Conservation (phyloP, 169 alveolate genomes). For the Cyclospora cayetanensis region DNA sequence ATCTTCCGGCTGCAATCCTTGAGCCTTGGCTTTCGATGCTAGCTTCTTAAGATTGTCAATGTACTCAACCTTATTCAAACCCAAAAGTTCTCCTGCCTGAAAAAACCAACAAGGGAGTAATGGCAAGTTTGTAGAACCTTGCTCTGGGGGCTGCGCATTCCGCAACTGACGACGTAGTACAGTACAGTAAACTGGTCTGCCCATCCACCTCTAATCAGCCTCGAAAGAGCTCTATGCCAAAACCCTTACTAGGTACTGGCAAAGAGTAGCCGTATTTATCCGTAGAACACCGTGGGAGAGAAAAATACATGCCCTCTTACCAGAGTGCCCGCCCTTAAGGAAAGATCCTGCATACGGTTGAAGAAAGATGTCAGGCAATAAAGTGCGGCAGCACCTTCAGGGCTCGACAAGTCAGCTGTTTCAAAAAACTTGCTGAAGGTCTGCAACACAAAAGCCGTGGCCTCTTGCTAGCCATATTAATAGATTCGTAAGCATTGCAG, state of each 20-base stretch:
- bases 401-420: conserved; percentile 14
- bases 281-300: background rate
- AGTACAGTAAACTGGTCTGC: background rate
- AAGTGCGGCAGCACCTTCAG: conserved; percentile 55
- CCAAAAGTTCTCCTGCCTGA: conserved; percentile 69
- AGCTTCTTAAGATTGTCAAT: background rate
- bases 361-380: conserved; percentile 70
- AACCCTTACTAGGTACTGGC: background rate
- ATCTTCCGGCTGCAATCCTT: conserved; percentile 58
- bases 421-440: conserved; percentile 55
- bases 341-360: conserved; percentile 62
- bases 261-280: background rate
- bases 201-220: background rate
- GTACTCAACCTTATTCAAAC: conserved; percentile 27
- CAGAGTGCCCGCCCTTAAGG: conserved; percentile 62
- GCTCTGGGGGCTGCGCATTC: background rate
- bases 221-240: background rate
- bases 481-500: background rate
- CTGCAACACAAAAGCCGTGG: background rate
- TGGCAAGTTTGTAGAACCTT: no score
- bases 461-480: no score
- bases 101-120: no score
- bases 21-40: conserved; percentile 53
- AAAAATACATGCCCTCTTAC: background rate
- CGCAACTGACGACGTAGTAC: background rate